phyloP scores from a whole-genome alignment of 805 yeast species.

The Candida boleticola region DNA sequence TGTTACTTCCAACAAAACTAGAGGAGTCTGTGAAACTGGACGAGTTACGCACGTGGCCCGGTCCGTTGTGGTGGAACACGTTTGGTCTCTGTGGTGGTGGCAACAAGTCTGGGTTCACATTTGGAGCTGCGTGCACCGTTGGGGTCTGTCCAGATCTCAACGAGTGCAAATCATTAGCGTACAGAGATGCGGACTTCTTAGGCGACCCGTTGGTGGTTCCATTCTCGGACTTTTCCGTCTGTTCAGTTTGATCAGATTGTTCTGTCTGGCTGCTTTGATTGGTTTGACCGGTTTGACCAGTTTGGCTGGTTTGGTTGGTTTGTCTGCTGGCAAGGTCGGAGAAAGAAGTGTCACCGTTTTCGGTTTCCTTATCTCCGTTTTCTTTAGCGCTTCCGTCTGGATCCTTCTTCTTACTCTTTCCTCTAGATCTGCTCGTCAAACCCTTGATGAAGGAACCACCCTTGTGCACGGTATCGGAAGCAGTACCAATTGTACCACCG shows the following conservation, averaged over 20 bases:
- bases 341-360: not conserved
- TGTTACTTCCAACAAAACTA: conserved; percentile 35
- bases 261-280: not conserved
- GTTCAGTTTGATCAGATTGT: not conserved
- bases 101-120: conserved; percentile 27
- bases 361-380: not conserved
- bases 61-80: conserved; percentile 16
- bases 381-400: conserved; percentile 7
- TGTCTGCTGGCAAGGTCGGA: not conserved
- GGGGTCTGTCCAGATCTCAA: conserved; percentile 31
- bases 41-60: conserved; percentile 15
- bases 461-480: conserved; percentile 26
- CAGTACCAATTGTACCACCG: conserved; percentile 34
- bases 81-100: conserved; percentile 42
- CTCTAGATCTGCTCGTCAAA: conserved; percentile 20
- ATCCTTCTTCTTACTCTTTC: conserved; percentile 18
- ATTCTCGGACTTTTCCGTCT: not conserved
- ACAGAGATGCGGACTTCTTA: conserved; percentile 10
- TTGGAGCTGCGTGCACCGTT: conserved; percentile 26
- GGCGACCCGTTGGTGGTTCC: not conserved
- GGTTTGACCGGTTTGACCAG: not conserved
- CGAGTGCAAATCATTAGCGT: conserved; percentile 32
- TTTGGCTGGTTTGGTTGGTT: conserved; percentile 2
- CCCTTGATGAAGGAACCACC: conserved; percentile 45
- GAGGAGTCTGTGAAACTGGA: conserved; percentile 30